Percentiles rank a stretch among this genome's conserved stretches.
These are phyloP conservation scores for Monosporozyma aerobia DNA, from an alignment of 805 yeast genomes.

Conservation along the genomic window DNA sequence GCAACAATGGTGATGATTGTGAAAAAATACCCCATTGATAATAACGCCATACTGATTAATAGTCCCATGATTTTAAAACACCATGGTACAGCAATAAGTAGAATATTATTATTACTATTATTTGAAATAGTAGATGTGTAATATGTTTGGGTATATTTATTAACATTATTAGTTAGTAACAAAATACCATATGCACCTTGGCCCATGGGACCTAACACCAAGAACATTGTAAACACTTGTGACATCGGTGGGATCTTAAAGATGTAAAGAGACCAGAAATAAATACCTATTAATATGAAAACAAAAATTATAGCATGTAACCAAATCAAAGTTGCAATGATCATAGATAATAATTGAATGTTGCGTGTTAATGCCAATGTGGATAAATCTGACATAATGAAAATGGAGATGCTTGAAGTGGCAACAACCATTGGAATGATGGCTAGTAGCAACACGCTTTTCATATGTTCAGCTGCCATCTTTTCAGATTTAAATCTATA, in stretches of 20 bases:
- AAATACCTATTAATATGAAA: conserved; percentile 44
- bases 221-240: conserved; percentile 52
- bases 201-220: conserved; percentile 78
- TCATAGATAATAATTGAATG: conserved; percentile 40
- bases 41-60: conserved; percentile 36
- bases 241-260: conserved; percentile 50
- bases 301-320: conserved; percentile 59
- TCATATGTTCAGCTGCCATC: conserved; percentile 34
- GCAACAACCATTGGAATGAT: conserved; percentile 75
- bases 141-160: conserved; percentile 15
- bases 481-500: conserved; percentile 10
- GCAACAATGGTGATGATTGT: conserved; percentile 36
- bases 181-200: conserved; percentile 71
- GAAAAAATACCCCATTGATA: conserved; percentile 52
- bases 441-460: conserved; percentile 57
- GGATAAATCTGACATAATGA: conserved; percentile 34
- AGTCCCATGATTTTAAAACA: conserved; percentile 31
- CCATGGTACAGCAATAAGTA: conserved; percentile 22
- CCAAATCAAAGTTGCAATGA: conserved; percentile 54
- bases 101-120: conserved; percentile 9
- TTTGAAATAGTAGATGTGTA: conserved; percentile 8
- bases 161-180: conserved; percentile 40
- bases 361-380: conserved; percentile 34
- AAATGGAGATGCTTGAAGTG: conserved; percentile 55
- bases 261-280: conserved; percentile 49